Percentiles rank a stretch among this genome's conserved stretches.
Evolutionary conservation across 2,329 filamentous ascomycete genomes (phyloP).

Genomic region (Botrytis elliptica): DNA sequence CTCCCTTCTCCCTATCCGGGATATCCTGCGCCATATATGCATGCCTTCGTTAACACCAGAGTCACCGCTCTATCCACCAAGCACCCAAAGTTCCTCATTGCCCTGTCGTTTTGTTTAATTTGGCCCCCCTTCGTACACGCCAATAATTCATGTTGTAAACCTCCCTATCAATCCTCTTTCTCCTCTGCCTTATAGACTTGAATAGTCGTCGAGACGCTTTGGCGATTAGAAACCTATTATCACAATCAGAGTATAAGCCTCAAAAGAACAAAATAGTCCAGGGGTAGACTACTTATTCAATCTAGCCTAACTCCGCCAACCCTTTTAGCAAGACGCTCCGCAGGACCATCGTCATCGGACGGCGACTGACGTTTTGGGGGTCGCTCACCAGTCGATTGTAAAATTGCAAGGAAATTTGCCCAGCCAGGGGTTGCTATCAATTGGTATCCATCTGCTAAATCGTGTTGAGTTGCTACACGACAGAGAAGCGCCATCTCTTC

Average conservation of each 20-base stretch:
- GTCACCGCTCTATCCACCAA: background rate
- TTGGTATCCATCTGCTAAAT: conserved; percentile 77
- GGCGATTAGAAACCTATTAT: conserved; percentile 6
- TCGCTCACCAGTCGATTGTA: conserved; percentile 97
- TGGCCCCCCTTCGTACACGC: background rate
- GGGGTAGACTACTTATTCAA: conserved; percentile 24
- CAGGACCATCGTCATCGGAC: conserved; percentile 37
- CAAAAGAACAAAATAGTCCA: conserved; percentile 12
- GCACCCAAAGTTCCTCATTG: background rate
- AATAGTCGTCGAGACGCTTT: background rate
- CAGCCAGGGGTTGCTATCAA: conserved; percentile 86
- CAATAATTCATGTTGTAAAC: background rate
- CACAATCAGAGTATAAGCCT: conserved; percentile 6
- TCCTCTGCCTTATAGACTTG: background rate
- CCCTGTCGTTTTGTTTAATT: background rate
- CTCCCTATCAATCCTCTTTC: background rate
- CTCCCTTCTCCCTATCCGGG: background rate
- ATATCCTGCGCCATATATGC: background rate
- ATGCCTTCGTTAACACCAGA: background rate
- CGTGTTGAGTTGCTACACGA: conserved; percentile 77
- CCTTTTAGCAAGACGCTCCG: conserved; percentile 58
- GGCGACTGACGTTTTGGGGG: conserved; percentile 68
- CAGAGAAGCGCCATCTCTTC: conserved; percentile 86
- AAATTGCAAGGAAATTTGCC: conserved; percentile 89
- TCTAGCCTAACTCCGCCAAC: conserved; percentile 61